Percentiles rank a stretch among this genome's conserved stretches.
Evolutionary conservation across 129 eudicot species (phyloP).

Genomic region (Centrapalus pauciflorus): DNA sequence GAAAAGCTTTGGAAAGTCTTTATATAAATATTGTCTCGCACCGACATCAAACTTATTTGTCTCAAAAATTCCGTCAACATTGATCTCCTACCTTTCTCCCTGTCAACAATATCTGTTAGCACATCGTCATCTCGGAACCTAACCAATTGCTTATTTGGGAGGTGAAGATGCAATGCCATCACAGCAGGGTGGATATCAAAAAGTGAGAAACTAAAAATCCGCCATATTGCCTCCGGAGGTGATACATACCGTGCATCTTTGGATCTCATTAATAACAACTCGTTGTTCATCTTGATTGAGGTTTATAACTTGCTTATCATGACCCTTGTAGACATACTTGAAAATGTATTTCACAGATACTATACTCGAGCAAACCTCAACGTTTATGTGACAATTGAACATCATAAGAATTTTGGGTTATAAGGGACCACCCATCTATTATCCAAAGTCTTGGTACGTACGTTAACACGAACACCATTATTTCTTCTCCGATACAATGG

Average conservation of each 20-base stretch:
- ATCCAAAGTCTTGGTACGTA: too few species aligned
- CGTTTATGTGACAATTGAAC: not conserved
- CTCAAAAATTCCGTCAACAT: slow-evolving; percentile 13
- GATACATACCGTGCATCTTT: slow-evolving; percentile 9
- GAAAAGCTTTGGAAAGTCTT: too few species aligned
- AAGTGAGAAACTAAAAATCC: not conserved
- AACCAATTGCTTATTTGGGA: not conserved
- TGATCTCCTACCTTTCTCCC: not conserved
- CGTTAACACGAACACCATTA: too few species aligned
- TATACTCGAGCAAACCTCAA: not conserved
- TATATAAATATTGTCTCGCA: too few species aligned
- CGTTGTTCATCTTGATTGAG: not conserved
- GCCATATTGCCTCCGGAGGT: slow-evolving; percentile 5
- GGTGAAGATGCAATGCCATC: not conserved
- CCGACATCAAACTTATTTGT: too few species aligned
- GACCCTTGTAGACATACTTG: too few species aligned
- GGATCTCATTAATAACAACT: not conserved
- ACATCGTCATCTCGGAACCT: not conserved
- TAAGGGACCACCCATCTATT: too few species aligned
- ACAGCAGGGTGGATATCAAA: slow-evolving; percentile 11
- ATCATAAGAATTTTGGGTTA: slow-evolving; percentile 8
- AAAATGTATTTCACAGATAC: too few species aligned
- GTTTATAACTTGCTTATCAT: not conserved
- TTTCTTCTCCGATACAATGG: too few species aligned
- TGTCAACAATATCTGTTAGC: not conserved